Conservation (phyloP, 306 rosid genomes). For the Prunus armeniaca region DNA sequence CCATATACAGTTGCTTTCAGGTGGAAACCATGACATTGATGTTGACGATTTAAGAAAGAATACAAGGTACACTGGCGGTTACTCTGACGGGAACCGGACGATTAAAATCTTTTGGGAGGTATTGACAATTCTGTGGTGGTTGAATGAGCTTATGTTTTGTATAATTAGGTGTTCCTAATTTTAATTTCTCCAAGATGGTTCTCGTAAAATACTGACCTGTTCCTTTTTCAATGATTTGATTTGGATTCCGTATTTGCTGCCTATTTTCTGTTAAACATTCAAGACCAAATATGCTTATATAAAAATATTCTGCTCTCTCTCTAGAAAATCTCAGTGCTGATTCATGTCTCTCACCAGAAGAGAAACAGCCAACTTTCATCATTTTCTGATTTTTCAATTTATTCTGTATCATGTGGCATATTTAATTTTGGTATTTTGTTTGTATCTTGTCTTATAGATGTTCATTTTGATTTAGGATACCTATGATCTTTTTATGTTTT, state of each 20-base stretch:
- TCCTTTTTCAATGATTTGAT: neutral
- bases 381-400: neutral
- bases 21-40: slow-evolving; percentile 92
- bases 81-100: slow-evolving; percentile 78
- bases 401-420: neutral
- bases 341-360: neutral
- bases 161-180: neutral
- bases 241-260: neutral
- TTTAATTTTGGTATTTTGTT: neutral
- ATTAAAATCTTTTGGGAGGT: slow-evolving; percentile 95
- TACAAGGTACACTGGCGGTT: slow-evolving; percentile 92
- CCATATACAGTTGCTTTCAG: slow-evolving; percentile 83
- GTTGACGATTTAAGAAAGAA: slow-evolving; percentile 79
- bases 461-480: neutral
- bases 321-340: neutral
- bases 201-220: neutral
- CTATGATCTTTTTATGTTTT: slow-evolving; percentile 1
- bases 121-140: slow-evolving; percentile 12
- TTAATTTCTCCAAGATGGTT: neutral
- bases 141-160: neutral
- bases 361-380: neutral
- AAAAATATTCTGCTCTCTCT: neutral
- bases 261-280: neutral
- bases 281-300: neutral
- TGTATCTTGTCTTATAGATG: neutral